Evolutionary conservation across 352 stramenopile genomes (phyloP).

Genomic region (Saprolegnia parasitica): DNA sequence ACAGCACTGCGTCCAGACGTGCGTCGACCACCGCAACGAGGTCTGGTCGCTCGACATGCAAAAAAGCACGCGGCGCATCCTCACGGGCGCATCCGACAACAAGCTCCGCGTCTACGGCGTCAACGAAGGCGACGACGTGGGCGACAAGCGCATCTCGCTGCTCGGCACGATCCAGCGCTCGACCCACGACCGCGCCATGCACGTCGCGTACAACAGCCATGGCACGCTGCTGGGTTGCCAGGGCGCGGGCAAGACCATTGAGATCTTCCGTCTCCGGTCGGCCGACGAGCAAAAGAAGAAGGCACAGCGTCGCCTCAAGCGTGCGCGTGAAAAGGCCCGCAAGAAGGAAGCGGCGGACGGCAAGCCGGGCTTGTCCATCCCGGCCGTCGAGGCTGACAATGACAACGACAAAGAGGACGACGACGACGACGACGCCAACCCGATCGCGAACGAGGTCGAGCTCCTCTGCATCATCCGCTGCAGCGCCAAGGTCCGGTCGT

Average conservation of each 20-base stretch:
- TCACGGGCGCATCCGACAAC: conserved; percentile 81
- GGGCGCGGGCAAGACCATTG: conserved; percentile 83
- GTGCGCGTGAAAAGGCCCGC: conserved; percentile 81
- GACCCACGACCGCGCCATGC: conserved; percentile 65
- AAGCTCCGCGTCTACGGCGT: conserved; percentile 73
- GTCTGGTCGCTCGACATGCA: conserved; percentile 88
- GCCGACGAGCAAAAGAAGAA: conserved; percentile 89
- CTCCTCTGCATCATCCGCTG: conserved; percentile 80
- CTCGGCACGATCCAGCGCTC: conserved; percentile 69
- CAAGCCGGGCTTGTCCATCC: conserved; percentile 15
- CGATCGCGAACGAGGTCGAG: conserved; percentile 80
- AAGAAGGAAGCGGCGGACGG: conserved; percentile 52
- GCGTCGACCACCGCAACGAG: conserved; percentile 89
- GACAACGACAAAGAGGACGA: conserved; percentile 35
- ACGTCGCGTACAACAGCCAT: conserved; percentile 52
- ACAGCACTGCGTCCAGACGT: conserved; percentile 92
- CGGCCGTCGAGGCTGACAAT: conserved; percentile 31
- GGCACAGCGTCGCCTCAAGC: conserved; percentile 83
- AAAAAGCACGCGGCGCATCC: conserved; percentile 48
- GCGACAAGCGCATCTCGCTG: conserved; percentile 45
- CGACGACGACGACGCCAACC: conserved; percentile 55
- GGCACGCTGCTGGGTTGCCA: conserved; percentile 71
- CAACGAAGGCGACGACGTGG: conserved; percentile 30
- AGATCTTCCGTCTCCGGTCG: conserved; percentile 86
- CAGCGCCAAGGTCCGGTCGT: conserved; percentile 82